Evolutionary conservation across 805 yeast species (phyloP).

Genomic region (Sungouiozyma ichnusensis): DNA sequence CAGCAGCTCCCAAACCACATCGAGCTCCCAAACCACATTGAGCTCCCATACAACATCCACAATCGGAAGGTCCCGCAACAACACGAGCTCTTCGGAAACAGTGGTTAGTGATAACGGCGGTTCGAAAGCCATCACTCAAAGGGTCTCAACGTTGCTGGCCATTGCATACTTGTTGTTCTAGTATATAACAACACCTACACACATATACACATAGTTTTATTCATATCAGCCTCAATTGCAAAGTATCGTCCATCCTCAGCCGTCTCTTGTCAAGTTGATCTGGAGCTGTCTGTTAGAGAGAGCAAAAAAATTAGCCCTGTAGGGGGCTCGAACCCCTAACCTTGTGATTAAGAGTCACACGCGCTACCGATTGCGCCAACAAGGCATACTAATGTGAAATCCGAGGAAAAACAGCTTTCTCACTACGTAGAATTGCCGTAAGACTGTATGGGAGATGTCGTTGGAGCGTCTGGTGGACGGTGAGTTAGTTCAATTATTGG

Average conservation of each 20-base stretch:
- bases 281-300: too few relatives aligned
- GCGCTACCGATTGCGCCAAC: not conserved
- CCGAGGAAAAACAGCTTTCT: not conserved
- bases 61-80: not conserved
- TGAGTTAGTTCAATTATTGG: too few relatives aligned
- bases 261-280: too few relatives aligned
- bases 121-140: not conserved
- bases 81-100: not conserved
- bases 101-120: not conserved
- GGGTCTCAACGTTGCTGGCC: not conserved
- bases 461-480: too few relatives aligned
- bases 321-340: not conserved
- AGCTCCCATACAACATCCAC: not conserved
- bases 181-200: too few relatives aligned
- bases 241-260: constrained; percentile 1
- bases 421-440: too few relatives aligned
- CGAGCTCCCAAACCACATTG: not conserved
- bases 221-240: not conserved
- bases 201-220: too few relatives aligned
- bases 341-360: not conserved
- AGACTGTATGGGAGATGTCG: too few relatives aligned
- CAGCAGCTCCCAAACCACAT: not conserved
- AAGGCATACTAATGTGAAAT: not conserved
- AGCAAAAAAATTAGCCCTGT: not conserved
- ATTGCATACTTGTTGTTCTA: not conserved